A percentile compares a stretch with the other conserved stretches of the same genome.
Evolutionary conservation across 805 yeast genomes (phyloP).

Genomic region (Candida multigemmis): DNA sequence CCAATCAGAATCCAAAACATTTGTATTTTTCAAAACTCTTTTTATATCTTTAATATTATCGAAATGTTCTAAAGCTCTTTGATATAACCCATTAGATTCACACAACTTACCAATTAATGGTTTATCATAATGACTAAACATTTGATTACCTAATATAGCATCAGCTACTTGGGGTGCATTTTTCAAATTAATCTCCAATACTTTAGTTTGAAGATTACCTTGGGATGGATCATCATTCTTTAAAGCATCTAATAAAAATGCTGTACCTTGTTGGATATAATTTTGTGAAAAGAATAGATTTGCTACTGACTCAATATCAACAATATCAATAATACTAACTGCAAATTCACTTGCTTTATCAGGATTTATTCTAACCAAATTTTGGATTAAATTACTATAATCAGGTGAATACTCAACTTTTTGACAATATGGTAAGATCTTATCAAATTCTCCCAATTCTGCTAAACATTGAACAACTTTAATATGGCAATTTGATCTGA

Average conservation of each 20-base stretch:
- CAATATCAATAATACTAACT: slow-evolving; percentile 60
- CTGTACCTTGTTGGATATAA: slow-evolving; percentile 95
- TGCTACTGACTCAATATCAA: slow-evolving; percentile 73
- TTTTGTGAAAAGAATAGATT: slow-evolving; percentile 94
- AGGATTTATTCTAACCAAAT: slow-evolving; percentile 87
- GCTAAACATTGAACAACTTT: slow-evolving; percentile 91
- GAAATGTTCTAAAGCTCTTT: slow-evolving; percentile 93
- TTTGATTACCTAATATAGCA: slow-evolving; percentile 91
- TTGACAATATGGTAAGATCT: slow-evolving; percentile 88
- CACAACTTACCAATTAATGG: slow-evolving; percentile 86
- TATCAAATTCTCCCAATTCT: slow-evolving; percentile 93
- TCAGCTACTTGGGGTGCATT: slow-evolving; percentile 99
- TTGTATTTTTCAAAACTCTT: slow-evolving; percentile 85
- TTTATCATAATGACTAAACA: slow-evolving; percentile 93
- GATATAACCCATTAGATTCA: slow-evolving; percentile 93
- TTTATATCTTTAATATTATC: slow-evolving; percentile 93
- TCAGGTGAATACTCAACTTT: slow-evolving; percentile 86
- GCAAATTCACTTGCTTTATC: slow-evolving; percentile 98
- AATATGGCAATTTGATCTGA: slow-evolving; percentile 72
- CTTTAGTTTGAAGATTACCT: slow-evolving; percentile 91
- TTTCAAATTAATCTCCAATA: slow-evolving; percentile 82
- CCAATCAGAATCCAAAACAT: slow-evolving; percentile 86
- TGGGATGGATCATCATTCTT: slow-evolving; percentile 91
- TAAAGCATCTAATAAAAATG: slow-evolving; percentile 89
- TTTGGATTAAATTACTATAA: slow-evolving; percentile 81